A percentile compares a stretch with the other conserved stretches of the same genome.
phyloP scores from a whole-genome alignment of 2,329 filamentous ascomycete species.

The Conoideocrella luteorostrata region DNA sequence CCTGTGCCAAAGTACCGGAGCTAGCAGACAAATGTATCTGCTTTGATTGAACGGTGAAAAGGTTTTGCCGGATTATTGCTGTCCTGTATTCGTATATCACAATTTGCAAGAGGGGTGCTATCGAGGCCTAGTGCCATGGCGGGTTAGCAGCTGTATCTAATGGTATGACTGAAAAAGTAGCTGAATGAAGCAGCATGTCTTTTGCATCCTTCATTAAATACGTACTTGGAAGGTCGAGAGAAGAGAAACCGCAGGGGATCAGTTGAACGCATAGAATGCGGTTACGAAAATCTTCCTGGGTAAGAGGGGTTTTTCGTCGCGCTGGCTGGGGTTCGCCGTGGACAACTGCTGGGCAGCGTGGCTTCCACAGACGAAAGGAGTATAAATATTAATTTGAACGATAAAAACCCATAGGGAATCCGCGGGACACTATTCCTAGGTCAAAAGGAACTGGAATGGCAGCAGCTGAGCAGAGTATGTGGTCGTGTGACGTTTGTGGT shows the following conservation, averaged over 20 bases:
- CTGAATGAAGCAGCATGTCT: slow-evolving; percentile 9
- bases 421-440: neutral
- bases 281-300: neutral
- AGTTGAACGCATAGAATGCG: slow-evolving; percentile 77
- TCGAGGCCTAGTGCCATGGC: slow-evolving; percentile 41
- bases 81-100: neutral
- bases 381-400: neutral
- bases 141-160: neutral
- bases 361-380: neutral
- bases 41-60: slow-evolving; percentile 5
- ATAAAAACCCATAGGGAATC: neutral
- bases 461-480: neutral
- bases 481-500: slow-evolving; percentile 1
- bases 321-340: slow-evolving; percentile 1
- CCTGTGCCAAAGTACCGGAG: slow-evolving; percentile 74
- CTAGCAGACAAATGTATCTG: slow-evolving; percentile 42
- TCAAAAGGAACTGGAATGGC: neutral
- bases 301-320: neutral
- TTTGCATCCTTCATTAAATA: no score
- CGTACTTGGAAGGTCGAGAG: slow-evolving; percentile 82
- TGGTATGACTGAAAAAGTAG: neutral
- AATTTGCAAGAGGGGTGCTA: slow-evolving; percentile 44
- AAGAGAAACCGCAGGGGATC: slow-evolving; percentile 90
- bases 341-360: slow-evolving; percentile 1
- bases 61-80: neutral